Base-by-base conservation (phyloP, 2,329 filamentous ascomycete genomes). In the Hymenoscyphus fructigenus region DNA sequence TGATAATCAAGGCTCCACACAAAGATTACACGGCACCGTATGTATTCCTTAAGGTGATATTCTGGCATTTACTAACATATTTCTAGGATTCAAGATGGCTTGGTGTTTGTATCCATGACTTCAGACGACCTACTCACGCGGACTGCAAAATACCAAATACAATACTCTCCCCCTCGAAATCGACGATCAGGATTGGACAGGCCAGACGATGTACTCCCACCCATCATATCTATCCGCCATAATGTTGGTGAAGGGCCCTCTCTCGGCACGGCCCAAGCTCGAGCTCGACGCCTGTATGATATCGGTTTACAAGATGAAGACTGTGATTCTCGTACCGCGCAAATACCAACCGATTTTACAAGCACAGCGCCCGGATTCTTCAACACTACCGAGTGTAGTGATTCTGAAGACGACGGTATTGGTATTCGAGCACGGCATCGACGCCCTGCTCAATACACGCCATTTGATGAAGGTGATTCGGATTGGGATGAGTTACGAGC, bases 31-130 rank as follows among this genome's bases (percentile, higher is more conserved):
- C 92, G 66, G 89, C 92, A 71, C 93, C 93, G 91, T 96, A 86
- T 78, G 91, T 86, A 64, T 41, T 44, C 28, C 23, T 47, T 12
- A 10, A 41, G n/a, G 36, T 28, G 26, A 29, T n/a, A 32, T 17
- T 17, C 29, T 50, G 3, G 14, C 7, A 57, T 15, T 53, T 63
- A 60, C 66, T 73, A 69, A 74, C 55, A 29, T 64, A 75, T 34
- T 1, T 50, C 1, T 26, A 94, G 91, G 62, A 89, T 97, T 61
- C 89, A 94, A 77, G 91, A 96, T 83, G 94, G 95, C 56, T 89
- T 97, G 84, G 86, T 98, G 0, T 97, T 97, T 74, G 84, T 98
- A 32, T 86, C 91, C 57, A 97, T 97, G 93, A 85, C 88, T 50
- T 85, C 88, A 44, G 88, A 96, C 70, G 89, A 95, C 66, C 80